Evolutionary conservation across 2,329 filamentous ascomycete genomes (phyloP).

Genomic region (Tolypocladium endophyticum): DNA sequence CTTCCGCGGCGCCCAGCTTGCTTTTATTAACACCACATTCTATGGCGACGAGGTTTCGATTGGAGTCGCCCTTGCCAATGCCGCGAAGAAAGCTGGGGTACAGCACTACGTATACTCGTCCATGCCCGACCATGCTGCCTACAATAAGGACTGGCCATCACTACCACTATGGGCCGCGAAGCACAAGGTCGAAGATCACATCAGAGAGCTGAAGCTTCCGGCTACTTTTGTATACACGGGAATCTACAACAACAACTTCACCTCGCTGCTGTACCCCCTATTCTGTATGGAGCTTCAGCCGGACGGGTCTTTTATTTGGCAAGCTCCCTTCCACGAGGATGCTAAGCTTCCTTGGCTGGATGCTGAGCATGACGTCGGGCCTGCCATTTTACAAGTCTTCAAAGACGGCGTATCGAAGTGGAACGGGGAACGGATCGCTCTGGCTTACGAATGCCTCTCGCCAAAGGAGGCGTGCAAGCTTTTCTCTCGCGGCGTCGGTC

Average conservation of each 20-base stretch:
- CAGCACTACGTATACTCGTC: slow-evolving; percentile 94
- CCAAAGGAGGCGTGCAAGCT: slow-evolving; percentile 71
- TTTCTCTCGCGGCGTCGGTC: slow-evolving; percentile 68
- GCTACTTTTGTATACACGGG: slow-evolving; percentile 93
- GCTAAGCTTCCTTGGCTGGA: slow-evolving; percentile 90
- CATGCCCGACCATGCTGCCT: slow-evolving; percentile 88
- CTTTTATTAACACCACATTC: slow-evolving; percentile 96
- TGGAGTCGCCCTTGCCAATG: slow-evolving; percentile 78
- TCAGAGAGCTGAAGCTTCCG: slow-evolving; percentile 70
- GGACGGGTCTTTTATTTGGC: slow-evolving; percentile 85
- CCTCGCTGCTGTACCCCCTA: slow-evolving; percentile 78
- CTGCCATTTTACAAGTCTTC: slow-evolving; percentile 85
- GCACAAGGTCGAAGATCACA: slow-evolving; percentile 84
- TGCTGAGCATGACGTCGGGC: slow-evolving; percentile 90
- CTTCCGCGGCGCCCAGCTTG: slow-evolving; percentile 75
- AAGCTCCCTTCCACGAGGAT: slow-evolving; percentile 85
- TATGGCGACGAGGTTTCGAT: slow-evolving; percentile 92
- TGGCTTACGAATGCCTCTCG: slow-evolving; percentile 83
- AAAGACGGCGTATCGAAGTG: slow-evolving; percentile 85
- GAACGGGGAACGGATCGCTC: slow-evolving; percentile 66
- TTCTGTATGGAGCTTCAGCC: slow-evolving; percentile 87
- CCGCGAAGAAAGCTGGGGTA: slow-evolving; percentile 73
- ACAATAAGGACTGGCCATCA: slow-evolving; percentile 66
- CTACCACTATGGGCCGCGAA: slow-evolving; percentile 89
- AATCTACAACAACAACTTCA: slow-evolving; percentile 99